A percentile compares a stretch with the other conserved stretches of the same genome.
phyloP scores from a whole-genome alignment of 371 early-diverging fungal species.

The Coemansia sp. region DNA sequence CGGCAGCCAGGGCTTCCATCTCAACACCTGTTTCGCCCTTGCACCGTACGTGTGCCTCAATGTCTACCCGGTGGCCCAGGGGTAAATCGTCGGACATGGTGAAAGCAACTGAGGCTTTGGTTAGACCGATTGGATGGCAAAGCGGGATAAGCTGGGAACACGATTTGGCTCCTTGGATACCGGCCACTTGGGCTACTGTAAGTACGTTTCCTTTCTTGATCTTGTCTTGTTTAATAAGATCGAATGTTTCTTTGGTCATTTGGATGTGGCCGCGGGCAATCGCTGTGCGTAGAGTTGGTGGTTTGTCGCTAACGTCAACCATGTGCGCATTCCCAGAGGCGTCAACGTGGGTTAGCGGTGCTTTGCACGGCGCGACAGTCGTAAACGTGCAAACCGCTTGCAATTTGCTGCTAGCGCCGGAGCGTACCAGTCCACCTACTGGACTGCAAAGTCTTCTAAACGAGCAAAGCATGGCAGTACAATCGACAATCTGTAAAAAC shows the following conservation, averaged over 20 bases:
- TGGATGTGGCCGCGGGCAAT: conserved; percentile 68
- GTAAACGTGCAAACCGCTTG: neutral
- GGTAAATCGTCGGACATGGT: conserved; percentile 47
- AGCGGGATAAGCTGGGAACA: conserved; percentile 82
- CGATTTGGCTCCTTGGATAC: conserved; percentile 87
- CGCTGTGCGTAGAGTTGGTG: conserved; percentile 67
- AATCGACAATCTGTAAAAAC: neutral
- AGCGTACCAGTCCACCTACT: neutral
- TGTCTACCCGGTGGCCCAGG: conserved; percentile 38
- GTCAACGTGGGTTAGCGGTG: conserved; percentile 74
- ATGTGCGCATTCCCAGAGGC: conserved; percentile 74
- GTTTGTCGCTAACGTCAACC: conserved; percentile 80
- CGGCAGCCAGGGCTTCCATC: conserved; percentile 89
- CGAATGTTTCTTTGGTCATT: conserved; percentile 58
- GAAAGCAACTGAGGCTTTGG: conserved; percentile 67
- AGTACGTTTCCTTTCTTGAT: conserved; percentile 79
- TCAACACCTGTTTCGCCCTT: conserved; percentile 90
- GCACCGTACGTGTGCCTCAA: conserved; percentile 65
- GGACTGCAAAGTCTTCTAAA: neutral
- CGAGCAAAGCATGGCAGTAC: neutral
- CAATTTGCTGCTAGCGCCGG: neutral
- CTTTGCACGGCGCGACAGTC: neutral
- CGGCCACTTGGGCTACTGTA: conserved; percentile 85
- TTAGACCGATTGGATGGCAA: conserved; percentile 83
- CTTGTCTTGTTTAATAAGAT: conserved; percentile 58